Base-by-base conservation (phyloP, 2,329 filamentous ascomycete genomes). In the Clarireedia paspali region DNA sequence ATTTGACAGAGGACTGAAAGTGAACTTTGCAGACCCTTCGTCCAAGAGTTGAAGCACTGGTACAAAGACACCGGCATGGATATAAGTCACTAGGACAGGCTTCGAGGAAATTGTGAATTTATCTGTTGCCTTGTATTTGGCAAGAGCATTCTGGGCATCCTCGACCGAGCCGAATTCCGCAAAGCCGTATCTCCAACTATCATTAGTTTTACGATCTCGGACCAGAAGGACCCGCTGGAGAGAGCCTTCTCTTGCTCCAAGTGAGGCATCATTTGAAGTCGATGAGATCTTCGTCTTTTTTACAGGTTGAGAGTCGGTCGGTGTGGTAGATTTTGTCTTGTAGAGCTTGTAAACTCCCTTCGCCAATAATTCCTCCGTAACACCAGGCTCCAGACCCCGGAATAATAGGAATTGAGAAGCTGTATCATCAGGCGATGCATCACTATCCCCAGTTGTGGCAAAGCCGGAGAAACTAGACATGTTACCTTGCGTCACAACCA, bases 21-120 rank as follows among this genome's bases (percentile, higher is more conserved):
- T 87, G 67, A 84, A 84, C 47, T 73, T 76, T 14, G 81, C 77
- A n/a, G 76, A 80, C 17, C 79, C 78, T 0, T 79, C 74, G 5
- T 76, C 76, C 1, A 74, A 57, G 6, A 78, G 76, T 50, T 84
- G 80, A 49, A 87, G 76, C 45, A 88, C 85, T 0, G 87, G 88
- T 12, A 91, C 81, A 65, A 95, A 94, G 2, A 94, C 88, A 5
- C 89, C 89, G n/a, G 88, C 82, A 62, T 94, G 89, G 40, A 91
- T 91, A 62, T 87, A 90, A 45, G 81, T 86, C 24, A 89, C 77
- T 10, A 81, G 77, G 15, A 90, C 86, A 0, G 84, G 81, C 61
- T 83, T 85, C 2, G 85, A 89, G 0, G 84, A 85, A 59, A 94
- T 89, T 2, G 85, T 90, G 65, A 92, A 92, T 50, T 84, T 86